These are phyloP conservation scores for Teunomyces atbi DNA, from an alignment of 805 yeast species.

Conservation along the genomic window DNA sequence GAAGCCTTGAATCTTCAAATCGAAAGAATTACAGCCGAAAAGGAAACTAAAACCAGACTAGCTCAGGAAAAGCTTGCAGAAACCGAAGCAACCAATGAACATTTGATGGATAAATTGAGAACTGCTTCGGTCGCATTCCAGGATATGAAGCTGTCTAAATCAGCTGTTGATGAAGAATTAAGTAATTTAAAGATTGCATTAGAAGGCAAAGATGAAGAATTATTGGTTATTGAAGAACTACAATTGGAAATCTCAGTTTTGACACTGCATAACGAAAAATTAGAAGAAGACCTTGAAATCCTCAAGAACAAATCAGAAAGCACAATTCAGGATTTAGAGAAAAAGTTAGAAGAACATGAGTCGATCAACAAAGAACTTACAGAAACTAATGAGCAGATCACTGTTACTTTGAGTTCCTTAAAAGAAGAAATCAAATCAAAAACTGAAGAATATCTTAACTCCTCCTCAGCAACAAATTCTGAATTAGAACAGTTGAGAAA, in stretches of 20 bases:
- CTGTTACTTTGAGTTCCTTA: background rate
- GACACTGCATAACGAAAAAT: constrained; percentile 1
- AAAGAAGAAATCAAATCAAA: constrained; percentile 6
- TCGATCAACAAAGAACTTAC: background rate
- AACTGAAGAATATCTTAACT: constrained; percentile 5
- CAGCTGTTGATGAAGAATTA: constrained; percentile 14
- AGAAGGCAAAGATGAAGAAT: constrained; percentile 12
- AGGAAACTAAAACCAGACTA: constrained; percentile 16
- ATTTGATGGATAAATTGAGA: constrained; percentile 41
- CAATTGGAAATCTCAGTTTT: constrained; percentile 8
- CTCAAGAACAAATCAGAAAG: background rate
- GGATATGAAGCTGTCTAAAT: constrained; percentile 24
- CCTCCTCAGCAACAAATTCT: background rate
- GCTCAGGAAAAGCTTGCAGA: constrained; percentile 24
- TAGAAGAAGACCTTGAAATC: background rate
- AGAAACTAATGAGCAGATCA: background rate
- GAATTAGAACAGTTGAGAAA: background rate
- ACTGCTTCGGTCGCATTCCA: constrained; percentile 38
- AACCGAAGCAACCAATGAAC: constrained; percentile 30
- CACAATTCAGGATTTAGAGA: background rate
- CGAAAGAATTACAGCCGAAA: constrained; percentile 2
- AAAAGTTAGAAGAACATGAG: background rate
- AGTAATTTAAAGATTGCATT: constrained; percentile 13
- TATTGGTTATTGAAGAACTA: constrained; percentile 10
- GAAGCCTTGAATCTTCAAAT: constrained; percentile 19